A percentile compares a stretch with the other conserved stretches of the same genome.
Conservation (phyloP, 2,329 filamentous ascomycete species). For the Chaetomium sp. region DNA sequence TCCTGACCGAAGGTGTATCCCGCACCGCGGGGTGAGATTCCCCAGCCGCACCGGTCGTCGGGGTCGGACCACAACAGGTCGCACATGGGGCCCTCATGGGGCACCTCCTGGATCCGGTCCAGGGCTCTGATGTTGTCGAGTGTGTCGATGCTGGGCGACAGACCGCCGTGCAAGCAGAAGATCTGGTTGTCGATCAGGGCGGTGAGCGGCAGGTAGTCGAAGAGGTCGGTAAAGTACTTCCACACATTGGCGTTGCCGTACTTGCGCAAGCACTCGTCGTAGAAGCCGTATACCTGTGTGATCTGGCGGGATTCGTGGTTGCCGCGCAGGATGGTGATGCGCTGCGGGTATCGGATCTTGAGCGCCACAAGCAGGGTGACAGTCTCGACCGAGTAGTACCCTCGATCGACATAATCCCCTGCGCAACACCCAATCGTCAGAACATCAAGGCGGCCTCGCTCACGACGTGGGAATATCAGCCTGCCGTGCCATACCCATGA, state of each 20-base stretch:
- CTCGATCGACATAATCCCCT: constrained; percentile 98
- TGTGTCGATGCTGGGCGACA: constrained; percentile 94
- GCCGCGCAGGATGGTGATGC: constrained; percentile 96
- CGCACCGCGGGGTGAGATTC: constrained; percentile 90
- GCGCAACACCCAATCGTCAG: constrained; percentile 26
- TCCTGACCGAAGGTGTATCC: constrained; percentile 96
- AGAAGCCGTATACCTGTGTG: constrained; percentile 98
- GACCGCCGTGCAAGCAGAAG: constrained; percentile 95
- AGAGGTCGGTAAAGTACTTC: constrained; percentile 99
- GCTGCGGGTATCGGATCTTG: constrained; percentile 96
- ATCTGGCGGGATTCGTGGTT: constrained; percentile 99
- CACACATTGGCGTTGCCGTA: constrained; percentile 99
- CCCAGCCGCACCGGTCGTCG: constrained; percentile 95
- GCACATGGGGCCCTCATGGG: constrained; percentile 97
- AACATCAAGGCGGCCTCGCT: constrained; percentile 18
- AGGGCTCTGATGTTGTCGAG: constrained; percentile 93
- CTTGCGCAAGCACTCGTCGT: constrained; percentile 97
- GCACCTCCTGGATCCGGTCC: constrained; percentile 96
- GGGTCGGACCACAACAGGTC: constrained; percentile 98
- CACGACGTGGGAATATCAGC: constrained; percentile 27
- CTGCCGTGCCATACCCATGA: constrained; percentile 74
- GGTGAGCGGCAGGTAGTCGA: constrained; percentile 96
- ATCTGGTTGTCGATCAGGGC: constrained; percentile 99
- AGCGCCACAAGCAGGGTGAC: constrained; percentile 94
- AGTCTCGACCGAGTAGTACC: constrained; percentile 98